Evolutionary conservation across 2,329 filamentous ascomycete species (phyloP).

Genomic region (Cladosporium sp.): DNA sequence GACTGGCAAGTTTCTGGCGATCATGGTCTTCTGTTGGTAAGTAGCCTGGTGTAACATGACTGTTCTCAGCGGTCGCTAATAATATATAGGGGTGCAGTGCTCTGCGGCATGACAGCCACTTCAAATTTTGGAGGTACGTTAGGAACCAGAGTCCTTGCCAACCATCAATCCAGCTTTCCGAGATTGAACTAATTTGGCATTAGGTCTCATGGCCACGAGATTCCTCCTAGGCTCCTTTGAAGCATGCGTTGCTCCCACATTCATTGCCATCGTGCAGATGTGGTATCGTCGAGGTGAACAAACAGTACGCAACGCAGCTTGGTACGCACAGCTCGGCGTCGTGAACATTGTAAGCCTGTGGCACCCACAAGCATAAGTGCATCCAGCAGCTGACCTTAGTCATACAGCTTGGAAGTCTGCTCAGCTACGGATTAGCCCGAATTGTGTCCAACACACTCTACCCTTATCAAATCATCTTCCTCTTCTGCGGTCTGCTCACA

Average conservation of each 20-base stretch:
- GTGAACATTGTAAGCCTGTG: slow-evolving; percentile 29
- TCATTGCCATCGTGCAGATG: slow-evolving; percentile 32
- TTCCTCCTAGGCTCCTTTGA: slow-evolving; percentile 62
- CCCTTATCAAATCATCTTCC: slow-evolving; percentile 29
- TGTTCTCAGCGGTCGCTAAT: neutral
- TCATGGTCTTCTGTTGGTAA: slow-evolving; percentile 52
- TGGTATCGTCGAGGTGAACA: slow-evolving; percentile 33
- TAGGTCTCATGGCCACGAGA: slow-evolving; percentile 50
- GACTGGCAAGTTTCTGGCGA: slow-evolving; percentile 60
- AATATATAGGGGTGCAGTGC: slow-evolving; percentile 42
- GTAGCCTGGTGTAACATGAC: neutral
- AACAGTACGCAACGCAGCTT: slow-evolving; percentile 32
- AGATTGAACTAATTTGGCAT: neutral
- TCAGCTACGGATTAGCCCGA: slow-evolving; percentile 31
- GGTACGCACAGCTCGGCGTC: slow-evolving; percentile 34
- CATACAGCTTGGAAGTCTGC: slow-evolving; percentile 29
- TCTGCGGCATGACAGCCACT: slow-evolving; percentile 55
- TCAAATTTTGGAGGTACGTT: slow-evolving; percentile 44
- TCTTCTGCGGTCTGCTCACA: slow-evolving; percentile 42
- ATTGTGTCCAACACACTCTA: slow-evolving; percentile 27
- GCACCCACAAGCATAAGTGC: neutral
- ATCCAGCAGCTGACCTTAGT: neutral
- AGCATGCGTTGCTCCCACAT: slow-evolving; percentile 35
- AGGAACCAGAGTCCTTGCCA: neutral
- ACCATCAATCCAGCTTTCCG: neutral